Evolutionary conservation across 768 basidiomycete genomes (phyloP).

Genomic region (Arthromyces matolae): DNA sequence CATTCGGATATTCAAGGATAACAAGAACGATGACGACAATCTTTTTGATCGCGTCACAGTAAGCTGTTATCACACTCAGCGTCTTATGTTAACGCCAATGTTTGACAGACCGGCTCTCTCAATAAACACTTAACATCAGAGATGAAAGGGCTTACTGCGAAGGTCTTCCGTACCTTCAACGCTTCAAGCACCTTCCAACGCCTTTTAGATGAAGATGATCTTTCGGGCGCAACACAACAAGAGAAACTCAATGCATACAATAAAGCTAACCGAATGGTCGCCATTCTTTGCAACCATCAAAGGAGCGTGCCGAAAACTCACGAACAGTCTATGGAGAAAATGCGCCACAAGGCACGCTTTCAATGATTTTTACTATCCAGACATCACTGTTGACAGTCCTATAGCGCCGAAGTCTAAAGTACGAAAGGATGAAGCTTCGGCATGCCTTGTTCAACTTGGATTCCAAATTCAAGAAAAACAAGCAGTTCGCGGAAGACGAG

Average conservation of each 20-base stretch:
- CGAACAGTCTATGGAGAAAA: constrained; percentile 90
- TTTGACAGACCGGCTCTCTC: constrained; percentile 71
- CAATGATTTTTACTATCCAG: background rate
- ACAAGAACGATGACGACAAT: constrained; percentile 82
- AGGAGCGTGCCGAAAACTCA: constrained; percentile 90
- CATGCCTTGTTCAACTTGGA: constrained; percentile 80
- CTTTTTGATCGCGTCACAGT: constrained; percentile 95
- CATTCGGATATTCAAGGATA: constrained; percentile 93
- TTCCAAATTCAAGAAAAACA: constrained; percentile 76
- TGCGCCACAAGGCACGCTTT: constrained; percentile 75
- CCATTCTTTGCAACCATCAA: constrained; percentile 99
- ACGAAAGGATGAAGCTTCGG: constrained; percentile 96
- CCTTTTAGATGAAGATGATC: constrained; percentile 67
- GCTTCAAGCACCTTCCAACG: constrained; percentile 95
- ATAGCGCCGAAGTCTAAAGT: constrained; percentile 88
- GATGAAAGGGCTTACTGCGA: constrained; percentile 98
- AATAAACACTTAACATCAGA: constrained; percentile 92
- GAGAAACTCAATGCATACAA: constrained; percentile 98
- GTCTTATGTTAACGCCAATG: constrained; percentile 8
- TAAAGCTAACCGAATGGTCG: constrained; percentile 94
- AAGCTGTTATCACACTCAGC: constrained; percentile 28
- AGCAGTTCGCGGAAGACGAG: constrained; percentile 75
- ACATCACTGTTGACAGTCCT: constrained; percentile 7
- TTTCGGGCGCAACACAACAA: constrained; percentile 69
- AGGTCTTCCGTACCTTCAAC: constrained; percentile 99